These are phyloP conservation scores for Achaetomiella virescens DNA, from an alignment of 495 filamentous ascomycete species.

Conservation along the genomic window DNA sequence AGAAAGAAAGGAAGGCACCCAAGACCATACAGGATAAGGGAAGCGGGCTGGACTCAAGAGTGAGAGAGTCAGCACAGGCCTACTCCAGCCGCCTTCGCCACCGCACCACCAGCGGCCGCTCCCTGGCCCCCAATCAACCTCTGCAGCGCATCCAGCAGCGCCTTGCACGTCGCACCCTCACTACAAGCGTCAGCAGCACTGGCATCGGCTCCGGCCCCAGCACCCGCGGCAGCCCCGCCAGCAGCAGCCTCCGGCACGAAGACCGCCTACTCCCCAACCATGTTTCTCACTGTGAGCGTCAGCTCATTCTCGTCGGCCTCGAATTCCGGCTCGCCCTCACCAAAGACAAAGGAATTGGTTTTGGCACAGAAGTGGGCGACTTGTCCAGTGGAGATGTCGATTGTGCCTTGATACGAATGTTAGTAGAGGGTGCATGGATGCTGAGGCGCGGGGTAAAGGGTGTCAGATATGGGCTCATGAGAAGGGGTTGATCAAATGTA, in stretches of 20 bases:
- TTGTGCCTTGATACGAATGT: too few species aligned
- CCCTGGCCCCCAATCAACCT: background rate
- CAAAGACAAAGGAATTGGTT: slow-evolving; percentile 31
- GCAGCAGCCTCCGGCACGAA: slow-evolving; percentile 29
- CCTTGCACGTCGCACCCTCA: slow-evolving; percentile 5
- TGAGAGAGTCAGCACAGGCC: too few species aligned
- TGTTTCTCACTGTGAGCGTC: slow-evolving; percentile 26
- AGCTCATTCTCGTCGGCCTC: slow-evolving; percentile 42
- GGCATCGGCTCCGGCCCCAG: slow-evolving; percentile 7
- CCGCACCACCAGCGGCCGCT: background rate
- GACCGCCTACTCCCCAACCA: slow-evolving; percentile 35
- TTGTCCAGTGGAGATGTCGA: slow-evolving; percentile 30
- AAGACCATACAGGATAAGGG: background rate
- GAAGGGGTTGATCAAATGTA: too few species aligned
- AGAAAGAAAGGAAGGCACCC: background rate
- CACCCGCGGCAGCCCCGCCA: background rate
- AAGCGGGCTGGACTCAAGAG: background rate
- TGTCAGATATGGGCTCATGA: too few species aligned
- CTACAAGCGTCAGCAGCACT: slow-evolving; percentile 7
- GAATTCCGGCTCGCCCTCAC: slow-evolving; percentile 37
- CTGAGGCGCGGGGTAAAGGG: too few species aligned
- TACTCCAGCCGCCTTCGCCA: background rate
- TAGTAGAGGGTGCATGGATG: too few species aligned
- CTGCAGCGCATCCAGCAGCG: slow-evolving; percentile 8
- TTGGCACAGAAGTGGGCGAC: slow-evolving; percentile 31